Evolutionary conservation across 306 rosid species (phyloP), one percentile per base, ranked within the genome.

Genomic region (Quercus bicolor): DNA sequence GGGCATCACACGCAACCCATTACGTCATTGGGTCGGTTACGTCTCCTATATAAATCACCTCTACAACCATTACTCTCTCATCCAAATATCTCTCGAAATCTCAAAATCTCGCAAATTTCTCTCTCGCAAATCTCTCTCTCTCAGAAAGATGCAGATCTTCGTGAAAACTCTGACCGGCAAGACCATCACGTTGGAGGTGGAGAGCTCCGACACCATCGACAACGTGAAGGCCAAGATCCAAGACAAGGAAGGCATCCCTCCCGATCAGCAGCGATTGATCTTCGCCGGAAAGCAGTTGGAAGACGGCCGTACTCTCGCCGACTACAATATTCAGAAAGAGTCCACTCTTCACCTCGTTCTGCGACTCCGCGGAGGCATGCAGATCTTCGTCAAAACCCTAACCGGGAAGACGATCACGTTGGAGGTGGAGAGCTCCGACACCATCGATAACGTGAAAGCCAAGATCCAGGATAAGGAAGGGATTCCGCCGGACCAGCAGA

Each of bases 391-490:
- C 19, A 86, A 86, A 31, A 83, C 89, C 57, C 71, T 83, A 0
- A 86, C 89, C 2, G 89, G 89, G 0, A 86, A 86, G 81, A 86
- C 87, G 0, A 86, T 86, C 19, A 86, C 85, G 0, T 15, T 86
- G 0, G 87, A 86, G 85, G 89, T 86, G 20, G 89, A 86, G 75
- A 83, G 86, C 74, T 83, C 87, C 0, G 89, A 86, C 4, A 86
- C 87, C 3, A 86, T 86, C 10, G 89, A 86, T 2, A 86, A 86
- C 70, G 89, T 86, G 0, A 86, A 83, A 74, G 85, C 89, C 2
- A 86, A 86, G 83, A 86, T 86, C 61, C 85, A 86, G 18, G 89
- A 86, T 10, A 80, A 84, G 76, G 84, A 84, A 1, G 87, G 87
- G 0, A 84, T 84, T 0, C 87, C 87, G 0, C 79, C 87, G 1